These are phyloP conservation scores for Grosmannia serpens DNA, from an alignment of 2,329 filamentous ascomycete species.

Conservation along the genomic window DNA sequence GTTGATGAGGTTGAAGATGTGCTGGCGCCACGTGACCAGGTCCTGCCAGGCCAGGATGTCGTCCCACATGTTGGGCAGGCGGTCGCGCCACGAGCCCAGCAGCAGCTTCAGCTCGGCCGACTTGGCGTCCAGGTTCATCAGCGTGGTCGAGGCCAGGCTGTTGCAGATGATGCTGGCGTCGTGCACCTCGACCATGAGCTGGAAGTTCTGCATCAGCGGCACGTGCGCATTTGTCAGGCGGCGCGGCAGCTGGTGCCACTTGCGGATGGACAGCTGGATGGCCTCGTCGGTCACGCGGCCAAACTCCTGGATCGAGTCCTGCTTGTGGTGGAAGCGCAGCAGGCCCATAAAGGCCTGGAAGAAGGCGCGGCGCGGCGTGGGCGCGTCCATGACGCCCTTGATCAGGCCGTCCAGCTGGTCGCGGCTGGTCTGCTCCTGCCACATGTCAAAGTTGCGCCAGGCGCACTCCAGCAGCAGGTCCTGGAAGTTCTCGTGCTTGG, in stretches of 20 bases:
- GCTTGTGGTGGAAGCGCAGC: constrained; percentile 85
- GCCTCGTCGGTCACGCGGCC: constrained; percentile 88
- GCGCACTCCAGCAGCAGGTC: constrained; percentile 90
- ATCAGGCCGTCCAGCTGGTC: constrained; percentile 88
- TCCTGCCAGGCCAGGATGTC: constrained; percentile 99
- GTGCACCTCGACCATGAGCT: constrained; percentile 92
- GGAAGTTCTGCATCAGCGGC: constrained; percentile 91
- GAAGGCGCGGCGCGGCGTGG: constrained; percentile 85
- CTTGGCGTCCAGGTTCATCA: constrained; percentile 80
- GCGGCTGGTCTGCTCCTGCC: constrained; percentile 74
- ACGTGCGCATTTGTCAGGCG: constrained; percentile 92
- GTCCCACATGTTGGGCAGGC: constrained; percentile 95
- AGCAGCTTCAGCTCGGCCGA: constrained; percentile 92
- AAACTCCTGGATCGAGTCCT: constrained; percentile 71
- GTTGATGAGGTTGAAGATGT: constrained; percentile 97
- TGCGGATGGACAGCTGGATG: constrained; percentile 91
- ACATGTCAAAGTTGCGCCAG: constrained; percentile 92
- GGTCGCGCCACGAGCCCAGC: constrained; percentile 88
- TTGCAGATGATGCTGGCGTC: constrained; percentile 95
- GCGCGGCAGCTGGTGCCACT: constrained; percentile 96
- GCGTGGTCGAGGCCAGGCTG: constrained; percentile 75
- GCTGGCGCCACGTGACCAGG: constrained; percentile 97
- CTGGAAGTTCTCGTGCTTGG: constrained; percentile 97
- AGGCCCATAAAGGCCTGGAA: constrained; percentile 98
- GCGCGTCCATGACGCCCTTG: constrained; percentile 94